Base-by-base conservation (phyloP, 768 basidiomycete genomes). In the Calocybe cyanea region DNA sequence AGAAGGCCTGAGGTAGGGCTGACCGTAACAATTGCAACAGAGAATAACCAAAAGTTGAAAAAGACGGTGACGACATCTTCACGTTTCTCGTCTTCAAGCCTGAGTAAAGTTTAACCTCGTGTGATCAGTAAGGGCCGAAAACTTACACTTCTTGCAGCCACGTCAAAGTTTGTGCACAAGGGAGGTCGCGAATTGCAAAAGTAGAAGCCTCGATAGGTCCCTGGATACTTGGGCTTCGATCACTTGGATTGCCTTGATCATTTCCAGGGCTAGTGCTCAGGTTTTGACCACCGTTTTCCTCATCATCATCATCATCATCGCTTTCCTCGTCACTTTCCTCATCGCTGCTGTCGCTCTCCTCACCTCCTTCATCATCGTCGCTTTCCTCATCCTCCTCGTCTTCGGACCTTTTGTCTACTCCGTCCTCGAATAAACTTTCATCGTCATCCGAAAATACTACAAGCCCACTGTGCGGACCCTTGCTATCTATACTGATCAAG, bases 11-110 rank as follows among this genome's bases (percentile, higher is more conserved):
- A 11, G 43, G 14, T 13, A 34, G 37, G 19, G 56, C 73, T 33
- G 52, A 78, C 78, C 31, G 78, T 73, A 20, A 72, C 57, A 20
- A 76, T 36, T 7, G 72, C 69, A 34, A 78, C 51, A 2, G 67
- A 58, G 28, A 79, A 62, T 24, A 77, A 57, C 76, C 77, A 81
- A 24, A 69, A 46, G 36, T 77, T 68, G 48, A 75, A 76, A 23
- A 63, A 52, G 6, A 78, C 55, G 14, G 66, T 69, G 25, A 72
- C 70, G 6, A 76, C 46, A 46, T 79, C 76, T 56, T 80, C 77
- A 14, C 75, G 70, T 49, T 64, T 66, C 44, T 62, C 64, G 48
- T 73, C 67, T 20, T 63, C 53, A 4, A 73, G 49, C 2, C 73
- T 75, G 33, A 2, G 24, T 28, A 20, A 20, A 15, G 15, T 6